Base-by-base conservation (phyloP, 2,329 filamentous ascomycete genomes). In the Basipetospora chlamydospora region DNA sequence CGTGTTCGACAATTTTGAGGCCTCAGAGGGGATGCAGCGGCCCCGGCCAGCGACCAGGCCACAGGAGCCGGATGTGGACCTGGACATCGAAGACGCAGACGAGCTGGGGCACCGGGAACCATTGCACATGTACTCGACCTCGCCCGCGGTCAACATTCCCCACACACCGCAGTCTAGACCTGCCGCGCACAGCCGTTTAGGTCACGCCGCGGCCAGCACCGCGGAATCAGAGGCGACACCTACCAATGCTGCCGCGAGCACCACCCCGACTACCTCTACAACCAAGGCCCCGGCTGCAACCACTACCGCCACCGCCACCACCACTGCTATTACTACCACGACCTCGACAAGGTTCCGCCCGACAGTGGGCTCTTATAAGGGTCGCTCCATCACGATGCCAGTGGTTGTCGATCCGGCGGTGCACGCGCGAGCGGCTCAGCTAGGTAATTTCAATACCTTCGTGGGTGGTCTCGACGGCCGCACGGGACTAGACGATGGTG, bases 351-450 rank as follows among this genome's bases (percentile, higher is more conserved):
- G n/a, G n/a, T n/a, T n/a, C n/a, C n/a, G n/a, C n/a, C 58, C 58
- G 13, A 65, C 63, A 6, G 49, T 67, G 11, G 67, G 67, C 3
- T 72, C 67, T n/a, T 71, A 69, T 44, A 68, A 63, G 45, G 68
- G 68, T 29, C 59, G 59, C 15, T 59, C 67, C 11, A 63, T 74
- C 33, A 56, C 60, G 25, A 67, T 72, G 54, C 61, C 64, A 2
- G 56, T 72, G 11, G 60, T 73, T 31, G 60, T 58, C 33, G 59
- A 66, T 33, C 58, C 64, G 7, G 59, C 66, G 16, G 37, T 73
- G 1, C 61, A 67, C 39, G 64, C 61, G 17, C 56, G 59, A 43
- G 66, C 66, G 3, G 61, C 58, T 9, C 60, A 61, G 9, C 51
- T 70, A 35, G 66, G 66, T 26, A 56, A 64, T 13, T 52, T 71